These are phyloP conservation scores for Pachysandra terminalis DNA, from an alignment of 164 flowering plant species.

Conservation along the genomic window DNA sequence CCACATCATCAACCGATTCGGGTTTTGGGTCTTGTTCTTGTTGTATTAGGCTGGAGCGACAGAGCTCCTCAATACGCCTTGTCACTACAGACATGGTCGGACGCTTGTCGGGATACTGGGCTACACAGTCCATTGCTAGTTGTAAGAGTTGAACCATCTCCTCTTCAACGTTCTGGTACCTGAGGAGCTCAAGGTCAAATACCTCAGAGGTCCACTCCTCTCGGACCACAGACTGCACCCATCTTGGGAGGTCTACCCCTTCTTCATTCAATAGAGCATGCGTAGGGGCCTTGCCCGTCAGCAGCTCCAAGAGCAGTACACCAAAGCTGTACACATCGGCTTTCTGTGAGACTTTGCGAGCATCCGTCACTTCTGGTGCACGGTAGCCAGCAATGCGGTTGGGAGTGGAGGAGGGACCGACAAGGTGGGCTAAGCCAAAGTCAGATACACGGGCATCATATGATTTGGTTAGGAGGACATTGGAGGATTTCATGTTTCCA, in stretches of 20 bases:
- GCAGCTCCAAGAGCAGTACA: too few species aligned
- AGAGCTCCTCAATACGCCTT: conserved; percentile 55
- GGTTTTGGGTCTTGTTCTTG: conserved; percentile 17
- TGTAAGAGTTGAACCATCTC: conserved; percentile 85
- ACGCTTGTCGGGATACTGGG: conserved; percentile 75
- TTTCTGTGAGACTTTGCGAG: too few species aligned
- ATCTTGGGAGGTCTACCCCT: too few species aligned
- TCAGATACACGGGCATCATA: conserved; percentile 80
- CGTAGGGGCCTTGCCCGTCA: too few species aligned
- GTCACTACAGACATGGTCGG: conserved; percentile 68
- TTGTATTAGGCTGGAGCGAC: conserved; percentile 26
- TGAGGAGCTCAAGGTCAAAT: conserved; percentile 73
- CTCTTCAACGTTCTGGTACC: conserved; percentile 79
- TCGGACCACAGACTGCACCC: too few species aligned
- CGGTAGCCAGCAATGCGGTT: conserved; percentile 79
- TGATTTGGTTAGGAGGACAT: conserved; percentile 64
- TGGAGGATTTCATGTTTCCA: conserved; percentile 91
- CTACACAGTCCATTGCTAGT: conserved; percentile 68
- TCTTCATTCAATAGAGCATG: too few species aligned
- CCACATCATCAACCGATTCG: conserved; percentile 14
- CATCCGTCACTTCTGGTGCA: too few species aligned
- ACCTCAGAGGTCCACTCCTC: conserved; percentile 88
- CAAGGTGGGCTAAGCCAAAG: conserved; percentile 71
- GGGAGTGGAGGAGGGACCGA: conserved; percentile 48
- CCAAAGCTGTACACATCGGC: too few species aligned